Base-by-base conservation (phyloP, 2,329 filamentous ascomycete species). In the Exophiala calicioides region DNA sequence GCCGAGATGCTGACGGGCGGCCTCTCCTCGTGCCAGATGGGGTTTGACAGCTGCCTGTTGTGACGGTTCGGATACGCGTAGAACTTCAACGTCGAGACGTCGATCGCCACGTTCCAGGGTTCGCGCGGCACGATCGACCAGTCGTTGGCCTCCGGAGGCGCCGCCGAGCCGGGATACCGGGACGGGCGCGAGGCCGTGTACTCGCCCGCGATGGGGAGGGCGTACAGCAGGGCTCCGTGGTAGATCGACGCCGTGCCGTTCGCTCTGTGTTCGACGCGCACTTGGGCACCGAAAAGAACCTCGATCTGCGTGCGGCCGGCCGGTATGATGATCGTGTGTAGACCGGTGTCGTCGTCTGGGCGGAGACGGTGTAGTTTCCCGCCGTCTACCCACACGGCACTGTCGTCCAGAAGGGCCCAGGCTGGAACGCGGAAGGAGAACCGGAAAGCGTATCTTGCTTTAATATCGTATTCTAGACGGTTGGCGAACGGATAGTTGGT, bases 401-500 rank as follows among this genome's bases (percentile, higher is more conserved):
- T 58, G 12, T 58, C 55, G 21, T 48, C 55, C n/a, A 50, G 42
- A 13, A 62, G 56, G 3, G 65, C 62, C 74, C 74, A 77, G 6
- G 46, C 44, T 2, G 74, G 74, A n/a, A 76, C 65, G 13, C 74
- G 67, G 36, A 77, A 59, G 45, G 68, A 65, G 47, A 77, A 70
- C n/a, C 62, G 60, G 52, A 75, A 73, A 4, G 64, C 35, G 0
- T 53, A 52, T 5, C 59, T 60, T 3, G 68, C 56, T 13, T 60
- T 57, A 44, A 75, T 65, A 21, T 59, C 65, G 53, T 77, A 77
- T 6, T 50, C 52, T 2, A 76, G 59, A 3, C 50, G 52, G 36
- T 69, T 59, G 8, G 55, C 50, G 55, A 77, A 76, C 0, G 73
- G 78, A 58, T 80, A 80, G 38, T 67, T 65, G 0, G 78, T 80